Evolutionary conservation across 2,329 filamentous ascomycete genomes (phyloP).

Genomic region (Paraphoma chrysanthemicola): DNA sequence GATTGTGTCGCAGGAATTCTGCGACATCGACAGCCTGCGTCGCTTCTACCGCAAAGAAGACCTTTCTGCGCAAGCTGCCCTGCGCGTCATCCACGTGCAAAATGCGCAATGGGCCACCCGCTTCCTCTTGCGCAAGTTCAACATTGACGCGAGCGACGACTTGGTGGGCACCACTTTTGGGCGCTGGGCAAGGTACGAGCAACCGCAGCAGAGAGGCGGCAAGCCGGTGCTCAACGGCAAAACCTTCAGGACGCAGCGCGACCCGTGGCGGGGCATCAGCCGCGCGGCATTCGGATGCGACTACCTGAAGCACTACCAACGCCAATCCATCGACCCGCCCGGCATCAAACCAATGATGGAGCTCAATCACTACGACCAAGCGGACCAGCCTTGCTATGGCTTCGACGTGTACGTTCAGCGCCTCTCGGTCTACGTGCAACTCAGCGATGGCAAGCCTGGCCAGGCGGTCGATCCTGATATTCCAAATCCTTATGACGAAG

Average conservation of each 20-base stretch:
- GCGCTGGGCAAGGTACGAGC: constrained; percentile 57
- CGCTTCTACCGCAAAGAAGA: constrained; percentile 52
- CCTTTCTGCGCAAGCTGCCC: constrained; percentile 43
- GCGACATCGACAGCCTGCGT: constrained; percentile 52
- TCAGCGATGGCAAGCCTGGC: constrained; percentile 51
- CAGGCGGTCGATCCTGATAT: constrained; percentile 51
- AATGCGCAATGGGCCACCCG: constrained; percentile 60
- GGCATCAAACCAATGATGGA: constrained; percentile 55
- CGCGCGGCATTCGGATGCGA: constrained; percentile 60
- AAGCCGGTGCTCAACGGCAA: constrained; percentile 61
- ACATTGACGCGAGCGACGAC: constrained; percentile 57
- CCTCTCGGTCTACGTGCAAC: constrained; percentile 59
- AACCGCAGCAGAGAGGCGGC: constrained; percentile 56
- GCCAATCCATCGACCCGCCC: constrained; percentile 25
- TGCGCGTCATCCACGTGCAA: constrained; percentile 58
- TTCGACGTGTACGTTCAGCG: constrained; percentile 60
- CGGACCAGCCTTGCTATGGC: constrained; percentile 53
- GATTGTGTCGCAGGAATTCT: constrained; percentile 58
- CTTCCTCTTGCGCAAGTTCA: constrained; percentile 60
- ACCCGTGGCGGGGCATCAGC: constrained; percentile 60
- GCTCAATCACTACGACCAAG: constrained; percentile 57
- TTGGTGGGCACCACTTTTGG: constrained; percentile 59
- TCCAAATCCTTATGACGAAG: constrained; percentile 54
- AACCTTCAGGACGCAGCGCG: constrained; percentile 57
- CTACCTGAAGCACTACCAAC: constrained; percentile 57